Base-by-base conservation (phyloP, 2,329 filamentous ascomycete species). In the Alternaria gaisen region DNA sequence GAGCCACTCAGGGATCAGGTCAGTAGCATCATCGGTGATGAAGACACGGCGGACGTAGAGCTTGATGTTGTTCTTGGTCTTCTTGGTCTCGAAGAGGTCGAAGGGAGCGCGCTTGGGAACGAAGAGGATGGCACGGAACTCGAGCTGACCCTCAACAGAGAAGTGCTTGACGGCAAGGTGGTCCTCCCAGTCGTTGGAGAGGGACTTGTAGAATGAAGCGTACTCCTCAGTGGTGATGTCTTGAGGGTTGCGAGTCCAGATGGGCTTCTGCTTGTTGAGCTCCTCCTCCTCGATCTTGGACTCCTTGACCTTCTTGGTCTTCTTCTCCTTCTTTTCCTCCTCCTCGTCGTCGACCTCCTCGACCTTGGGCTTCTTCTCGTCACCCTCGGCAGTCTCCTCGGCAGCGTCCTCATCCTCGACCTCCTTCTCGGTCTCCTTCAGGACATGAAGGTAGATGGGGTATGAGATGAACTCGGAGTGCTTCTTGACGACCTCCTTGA, bases 61-160 rank as follows among this genome's bases (percentile, higher is more conserved):
- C 91, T 99, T 99, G 90, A 99, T 98, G 91, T 99, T 99, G 92
- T 98, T 99, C 93, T 99, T 99, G 81, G 94, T 97, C 91, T 97
- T 97, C 93, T 99, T 99, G 81, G 94, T 97, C 91, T 99, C 95
- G 83, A 99, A 99, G 67, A 99, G 92, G 80, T 99, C 95, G 83
- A 99, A 99, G 77, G 95, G 95, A 83, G 95, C 95, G 78, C 95
- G 94, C 92, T 99, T 98, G 81, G 95, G 95, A 57, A 99, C 94
- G 87, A 96, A 99, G 81, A 99, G 93, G 83, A 99, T 97, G 72
- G 95, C 95, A 72, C 94, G 94, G 93, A 99, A 99, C 86, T 99
- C 95, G 72, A 99, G 94, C 87, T 98, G 95, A 90, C 95, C 95
- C 88, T 99, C 95, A 70, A 99, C 95, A 68, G 95, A 99, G 91